Evolutionary conservation across 495 filamentous ascomycete species (phyloP).

Genomic region (Amorphotheca resinae): DNA sequence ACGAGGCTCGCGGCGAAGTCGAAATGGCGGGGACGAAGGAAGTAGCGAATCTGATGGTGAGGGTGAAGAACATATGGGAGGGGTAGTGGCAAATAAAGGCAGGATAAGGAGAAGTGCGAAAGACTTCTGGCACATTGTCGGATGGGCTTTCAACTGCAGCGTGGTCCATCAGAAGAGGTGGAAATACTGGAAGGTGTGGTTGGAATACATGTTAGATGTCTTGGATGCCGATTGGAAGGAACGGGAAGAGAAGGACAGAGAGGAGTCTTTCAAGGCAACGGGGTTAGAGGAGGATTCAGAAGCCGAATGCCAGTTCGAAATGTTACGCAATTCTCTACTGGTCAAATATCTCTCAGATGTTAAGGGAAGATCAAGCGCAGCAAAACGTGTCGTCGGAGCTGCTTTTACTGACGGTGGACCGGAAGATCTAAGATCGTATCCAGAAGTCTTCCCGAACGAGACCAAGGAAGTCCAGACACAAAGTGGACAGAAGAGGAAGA

Average conservation of each 20-base stretch:
- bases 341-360: slow-evolving; percentile 13
- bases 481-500: slow-evolving; percentile 40
- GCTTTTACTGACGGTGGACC: slow-evolving; percentile 30
- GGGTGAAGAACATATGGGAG: slow-evolving; percentile 30
- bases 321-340: slow-evolving; percentile 19
- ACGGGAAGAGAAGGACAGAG: slow-evolving; percentile 27
- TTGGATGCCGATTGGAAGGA: slow-evolving; percentile 64
- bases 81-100: slow-evolving; percentile 46
- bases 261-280: slow-evolving; percentile 18
- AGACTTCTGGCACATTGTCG: slow-evolving; percentile 82
- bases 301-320: slow-evolving; percentile 1
- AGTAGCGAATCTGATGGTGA: slow-evolving; percentile 17
- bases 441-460: slow-evolving; percentile 38
- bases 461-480: slow-evolving; percentile 20
- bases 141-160: slow-evolving; percentile 92
- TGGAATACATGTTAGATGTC: slow-evolving; percentile 67
- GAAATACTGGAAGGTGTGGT: slow-evolving; percentile 73
- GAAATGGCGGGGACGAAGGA: slow-evolving; percentile 13
- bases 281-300: neutral
- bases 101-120: slow-evolving; percentile 60
- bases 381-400: slow-evolving; percentile 31
- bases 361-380: slow-evolving; percentile 18
- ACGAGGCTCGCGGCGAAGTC: slow-evolving; percentile 21
- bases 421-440: slow-evolving; percentile 27
- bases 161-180: slow-evolving; percentile 56